Evolutionary conservation across 2,329 filamentous ascomycete species (phyloP).

Genomic region (Penicillium sp.): DNA sequence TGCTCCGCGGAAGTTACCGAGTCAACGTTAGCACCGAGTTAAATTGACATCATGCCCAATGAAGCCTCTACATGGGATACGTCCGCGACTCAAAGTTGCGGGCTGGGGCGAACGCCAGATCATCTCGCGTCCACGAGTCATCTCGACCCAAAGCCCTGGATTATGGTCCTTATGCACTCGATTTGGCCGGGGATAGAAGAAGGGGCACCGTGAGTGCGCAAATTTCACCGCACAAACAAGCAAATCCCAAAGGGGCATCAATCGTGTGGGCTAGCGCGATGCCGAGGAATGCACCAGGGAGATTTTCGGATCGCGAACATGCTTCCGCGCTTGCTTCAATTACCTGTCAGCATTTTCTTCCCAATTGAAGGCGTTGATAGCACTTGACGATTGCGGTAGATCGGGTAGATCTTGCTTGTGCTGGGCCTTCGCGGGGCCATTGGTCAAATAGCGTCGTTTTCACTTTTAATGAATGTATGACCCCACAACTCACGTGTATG

Average conservation of each 20-base stretch:
- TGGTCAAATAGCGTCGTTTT: too few relatives aligned
- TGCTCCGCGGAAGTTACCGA: background rate
- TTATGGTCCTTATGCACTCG: background rate
- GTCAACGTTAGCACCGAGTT: background rate
- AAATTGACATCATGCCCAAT: background rate
- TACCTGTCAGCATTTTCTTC: background rate
- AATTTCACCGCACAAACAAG: background rate
- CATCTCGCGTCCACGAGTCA: background rate
- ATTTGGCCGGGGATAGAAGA: background rate
- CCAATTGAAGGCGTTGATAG: background rate
- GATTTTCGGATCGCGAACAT: background rate
- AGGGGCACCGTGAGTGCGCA: background rate
- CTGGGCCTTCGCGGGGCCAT: background rate
- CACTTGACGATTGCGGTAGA: background rate
- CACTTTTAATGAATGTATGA: background rate
- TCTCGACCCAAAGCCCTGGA: background rate
- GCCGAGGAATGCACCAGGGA: slow-evolving; percentile 2
- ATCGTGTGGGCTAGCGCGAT: background rate
- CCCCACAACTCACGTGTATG: background rate
- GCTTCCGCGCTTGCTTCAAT: background rate
- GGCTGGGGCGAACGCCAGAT: background rate
- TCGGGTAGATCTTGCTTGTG: background rate
- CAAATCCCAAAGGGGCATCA: background rate
- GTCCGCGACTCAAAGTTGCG: background rate
- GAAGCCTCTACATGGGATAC: too few relatives aligned